These are phyloP conservation scores for Cydonia oblonga DNA, from an alignment of 331 rosid genomes.

Conservation along the genomic window DNA sequence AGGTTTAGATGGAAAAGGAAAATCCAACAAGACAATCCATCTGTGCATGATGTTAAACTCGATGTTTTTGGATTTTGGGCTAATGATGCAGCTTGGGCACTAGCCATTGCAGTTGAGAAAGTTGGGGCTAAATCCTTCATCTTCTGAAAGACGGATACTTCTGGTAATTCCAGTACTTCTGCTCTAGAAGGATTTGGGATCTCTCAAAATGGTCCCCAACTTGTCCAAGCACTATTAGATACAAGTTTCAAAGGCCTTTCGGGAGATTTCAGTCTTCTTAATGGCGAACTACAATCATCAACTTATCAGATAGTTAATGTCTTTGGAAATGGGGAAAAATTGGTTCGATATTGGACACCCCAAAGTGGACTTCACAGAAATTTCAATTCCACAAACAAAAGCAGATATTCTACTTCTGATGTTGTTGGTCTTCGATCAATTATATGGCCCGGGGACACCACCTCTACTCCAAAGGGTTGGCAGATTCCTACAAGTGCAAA, in stretches of 20 bases:
- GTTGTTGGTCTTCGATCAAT: conserved; percentile 7
- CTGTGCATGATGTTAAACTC: background rate
- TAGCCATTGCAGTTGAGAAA: conserved; percentile 20
- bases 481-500: conserved; percentile 19
- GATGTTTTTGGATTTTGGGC: conserved; percentile 20
- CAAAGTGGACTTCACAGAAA: conserved; percentile 4
- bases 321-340: conserved; percentile 12
- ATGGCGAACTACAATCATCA: conserved; percentile 17
- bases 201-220: background rate
- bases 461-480: conserved; percentile 25
- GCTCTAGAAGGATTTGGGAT: conserved; percentile 9
- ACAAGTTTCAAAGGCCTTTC: conserved; percentile 15
- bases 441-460: conserved; percentile 33
- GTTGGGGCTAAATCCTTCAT: background rate
- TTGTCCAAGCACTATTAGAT: conserved; percentile 6
- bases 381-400: background rate
- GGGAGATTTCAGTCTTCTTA: conserved; percentile 8
- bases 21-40: background rate
- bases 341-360: conserved; percentile 26
- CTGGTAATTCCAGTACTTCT: background rate
- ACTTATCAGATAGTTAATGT: conserved; percentile 24
- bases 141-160: background rate
- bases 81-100: conserved; percentile 15
- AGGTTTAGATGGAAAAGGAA: background rate
- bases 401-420: conserved; percentile 4